A percentile compares a stretch with the other conserved stretches of the same genome.
phyloP scores from a whole-genome alignment of 2,329 filamentous ascomycete species.

The Periconia digitata region DNA sequence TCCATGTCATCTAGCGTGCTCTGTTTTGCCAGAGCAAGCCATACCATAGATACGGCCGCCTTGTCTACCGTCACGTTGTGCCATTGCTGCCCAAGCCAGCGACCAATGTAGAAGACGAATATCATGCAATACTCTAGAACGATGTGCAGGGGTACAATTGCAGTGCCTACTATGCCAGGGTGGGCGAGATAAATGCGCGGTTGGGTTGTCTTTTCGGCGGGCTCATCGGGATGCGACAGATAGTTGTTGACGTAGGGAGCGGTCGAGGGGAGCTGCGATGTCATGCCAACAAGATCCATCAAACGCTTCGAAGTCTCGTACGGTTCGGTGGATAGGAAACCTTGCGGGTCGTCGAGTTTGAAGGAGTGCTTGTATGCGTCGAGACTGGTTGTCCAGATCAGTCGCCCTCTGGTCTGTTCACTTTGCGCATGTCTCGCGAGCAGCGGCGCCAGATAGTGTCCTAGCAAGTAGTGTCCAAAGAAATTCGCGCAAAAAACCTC shows the following conservation, averaged over 20 bases:
- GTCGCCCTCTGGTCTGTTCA: conserved; percentile 56
- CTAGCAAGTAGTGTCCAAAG: conserved; percentile 92
- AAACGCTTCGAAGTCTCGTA: conserved; percentile 90
- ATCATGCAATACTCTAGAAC: conserved; percentile 72
- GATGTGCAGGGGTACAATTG: conserved; percentile 73
- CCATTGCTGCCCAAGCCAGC: conserved; percentile 85
- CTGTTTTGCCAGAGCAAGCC: conserved; percentile 71
- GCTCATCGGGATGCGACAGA: conserved; percentile 14
- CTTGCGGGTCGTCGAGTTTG: conserved; percentile 73
- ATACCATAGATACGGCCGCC: conserved; percentile 75
- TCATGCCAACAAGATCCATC: conserved; percentile 80
- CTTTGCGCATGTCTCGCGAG: conserved; percentile 55
- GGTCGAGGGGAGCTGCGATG: conserved; percentile 66
- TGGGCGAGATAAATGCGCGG: conserved; percentile 78
- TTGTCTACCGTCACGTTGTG: conserved; percentile 76
- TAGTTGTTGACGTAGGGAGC: conserved; percentile 46
- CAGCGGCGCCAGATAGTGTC: conserved; percentile 76
- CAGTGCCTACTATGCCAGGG: conserved; percentile 82
- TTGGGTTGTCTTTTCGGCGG: conserved; percentile 17
- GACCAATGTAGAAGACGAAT: conserved; percentile 67
- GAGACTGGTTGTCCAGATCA: conserved; percentile 86
- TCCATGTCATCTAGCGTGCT: conserved; percentile 61
- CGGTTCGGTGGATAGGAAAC: conserved; percentile 60
- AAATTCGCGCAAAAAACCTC: conserved; percentile 88
- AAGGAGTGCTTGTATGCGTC: conserved; percentile 66